Evolutionary conservation across 2,329 filamentous ascomycete genomes (phyloP), one percentile per base, ranked within the genome.

Genomic region (Didymella lethalis): DNA sequence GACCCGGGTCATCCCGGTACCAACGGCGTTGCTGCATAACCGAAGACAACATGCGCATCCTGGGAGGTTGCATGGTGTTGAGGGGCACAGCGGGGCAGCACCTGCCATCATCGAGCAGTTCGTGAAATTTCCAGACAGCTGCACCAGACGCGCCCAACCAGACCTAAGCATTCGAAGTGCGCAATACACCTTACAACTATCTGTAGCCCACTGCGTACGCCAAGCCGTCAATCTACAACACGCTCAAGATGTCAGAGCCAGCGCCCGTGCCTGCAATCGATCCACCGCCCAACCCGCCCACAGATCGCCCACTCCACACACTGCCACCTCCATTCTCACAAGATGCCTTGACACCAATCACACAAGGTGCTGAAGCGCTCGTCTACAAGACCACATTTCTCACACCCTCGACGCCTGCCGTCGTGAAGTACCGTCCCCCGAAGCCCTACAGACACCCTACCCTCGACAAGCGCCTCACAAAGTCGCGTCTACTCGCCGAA

Each of bases 351-450:
- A 78, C 75, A 48, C 90, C 97, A 72, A 86, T 98, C 68, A 89
- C 92, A 57, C 95, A 98, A 84, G 95, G 95, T 79, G 95, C 95
- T 75, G 95, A 99, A 86, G 93, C 92, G 60, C 92, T 94, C 65
- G 87, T 99, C 74, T 98, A 96, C 86, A 89, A 88, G 77, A 94
- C 92, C 18, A 88, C 86, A 54, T 96, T 92, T 80, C 88, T 97
- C 54, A 76, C 84, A 1, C 85, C 90, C 38, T 76, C 82, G 56
- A 82, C 86, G 10, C 86, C 90, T 14, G 90, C 88, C 74, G 92
- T 94, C 0, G 86, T 98, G 63, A 99, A 99, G 81, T 88, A 96
- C 83, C 91, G 95, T 0, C 93, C 94, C 0, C 84, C 88, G 26
- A 99, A 99, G 80, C 87, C 91, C 26, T 99, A 96, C 85, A 87